These are phyloP conservation scores for Oryza rufipogon DNA, from an alignment of 176 grass and related monocot species.

Conservation along the genomic window DNA sequence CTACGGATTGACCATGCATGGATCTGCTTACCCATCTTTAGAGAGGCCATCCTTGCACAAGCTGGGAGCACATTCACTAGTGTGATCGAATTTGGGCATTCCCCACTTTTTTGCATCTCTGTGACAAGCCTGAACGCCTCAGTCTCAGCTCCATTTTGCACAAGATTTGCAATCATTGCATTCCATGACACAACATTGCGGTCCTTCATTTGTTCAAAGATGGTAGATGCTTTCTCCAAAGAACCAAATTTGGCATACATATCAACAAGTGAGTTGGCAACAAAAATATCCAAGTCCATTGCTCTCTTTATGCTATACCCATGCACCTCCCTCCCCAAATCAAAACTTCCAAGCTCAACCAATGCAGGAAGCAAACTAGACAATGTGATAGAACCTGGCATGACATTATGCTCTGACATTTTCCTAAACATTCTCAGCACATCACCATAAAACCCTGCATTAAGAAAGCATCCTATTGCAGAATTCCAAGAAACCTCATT, in stretches of 20 bases:
- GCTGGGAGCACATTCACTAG: constrained; percentile 78
- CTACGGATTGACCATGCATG: constrained; percentile 67
- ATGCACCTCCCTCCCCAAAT: constrained; percentile 67
- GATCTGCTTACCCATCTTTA: constrained; percentile 76
- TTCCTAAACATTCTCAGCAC: constrained; percentile 54
- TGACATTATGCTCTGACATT: constrained; percentile 44
- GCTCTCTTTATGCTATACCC: constrained; percentile 57
- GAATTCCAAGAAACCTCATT: constrained; percentile 89
- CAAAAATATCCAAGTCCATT: constrained; percentile 67
- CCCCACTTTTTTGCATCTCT: constrained; percentile 63
- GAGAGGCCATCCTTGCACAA: constrained; percentile 68
- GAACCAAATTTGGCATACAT: constrained; percentile 90
- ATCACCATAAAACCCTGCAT: constrained; percentile 42
- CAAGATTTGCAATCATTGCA: constrained; percentile 76
- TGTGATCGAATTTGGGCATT: constrained; percentile 71
- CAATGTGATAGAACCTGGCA: constrained; percentile 63
- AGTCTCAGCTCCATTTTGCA: constrained; percentile 65
- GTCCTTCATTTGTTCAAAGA: constrained; percentile 64
- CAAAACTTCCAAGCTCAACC: constrained; percentile 64
- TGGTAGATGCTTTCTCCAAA: constrained; percentile 48
- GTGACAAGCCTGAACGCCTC: constrained; percentile 57
- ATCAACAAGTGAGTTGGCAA: constrained; percentile 77
- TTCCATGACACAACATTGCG: constrained; percentile 78
- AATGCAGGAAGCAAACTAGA: constrained; percentile 77
- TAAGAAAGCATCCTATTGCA: constrained; percentile 65